phyloP scores from a whole-genome alignment of 148 eudicot species.

The Gaultheria prostrata region DNA sequence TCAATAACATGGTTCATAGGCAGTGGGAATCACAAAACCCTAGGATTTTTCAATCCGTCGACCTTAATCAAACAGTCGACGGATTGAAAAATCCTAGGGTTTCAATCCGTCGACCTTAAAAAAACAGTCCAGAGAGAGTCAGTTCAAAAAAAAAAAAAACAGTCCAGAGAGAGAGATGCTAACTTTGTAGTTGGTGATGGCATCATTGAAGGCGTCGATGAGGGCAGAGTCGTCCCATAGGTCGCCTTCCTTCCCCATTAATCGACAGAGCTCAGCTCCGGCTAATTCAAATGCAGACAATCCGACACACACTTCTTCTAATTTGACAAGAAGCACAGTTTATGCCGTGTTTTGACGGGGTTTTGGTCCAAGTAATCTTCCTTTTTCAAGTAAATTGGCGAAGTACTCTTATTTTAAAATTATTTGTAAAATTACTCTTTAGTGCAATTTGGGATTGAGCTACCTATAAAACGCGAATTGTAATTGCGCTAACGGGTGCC shows the following conservation, averaged over 20 bases:
- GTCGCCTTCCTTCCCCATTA: constrained; percentile 51
- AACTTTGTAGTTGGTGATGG: constrained; percentile 70
- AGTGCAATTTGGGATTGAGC: too few species aligned
- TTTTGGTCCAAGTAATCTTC: too few species aligned
- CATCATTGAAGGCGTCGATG: constrained; percentile 60
- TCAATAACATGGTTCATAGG: background rate
- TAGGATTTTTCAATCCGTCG: background rate
- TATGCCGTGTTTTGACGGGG: too few species aligned
- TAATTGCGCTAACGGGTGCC: too few species aligned
- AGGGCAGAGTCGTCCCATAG: constrained; percentile 82
- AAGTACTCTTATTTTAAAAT: too few species aligned
- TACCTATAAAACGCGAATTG: too few species aligned
- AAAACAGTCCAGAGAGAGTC: background rate
- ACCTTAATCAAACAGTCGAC: background rate
- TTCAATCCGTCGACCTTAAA: background rate
- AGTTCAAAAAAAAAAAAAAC: too few species aligned
- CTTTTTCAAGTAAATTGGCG: too few species aligned
- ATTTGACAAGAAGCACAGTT: too few species aligned
- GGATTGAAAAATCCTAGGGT: constrained; percentile 12
- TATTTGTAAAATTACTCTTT: too few species aligned
- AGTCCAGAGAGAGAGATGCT: background rate
- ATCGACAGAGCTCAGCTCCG: background rate
- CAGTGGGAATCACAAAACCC: background rate
- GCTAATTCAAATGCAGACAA: background rate
- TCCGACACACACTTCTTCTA: background rate